Conservation (phyloP, 257 asterid species). For the Solanum lignicaule region DNA sequence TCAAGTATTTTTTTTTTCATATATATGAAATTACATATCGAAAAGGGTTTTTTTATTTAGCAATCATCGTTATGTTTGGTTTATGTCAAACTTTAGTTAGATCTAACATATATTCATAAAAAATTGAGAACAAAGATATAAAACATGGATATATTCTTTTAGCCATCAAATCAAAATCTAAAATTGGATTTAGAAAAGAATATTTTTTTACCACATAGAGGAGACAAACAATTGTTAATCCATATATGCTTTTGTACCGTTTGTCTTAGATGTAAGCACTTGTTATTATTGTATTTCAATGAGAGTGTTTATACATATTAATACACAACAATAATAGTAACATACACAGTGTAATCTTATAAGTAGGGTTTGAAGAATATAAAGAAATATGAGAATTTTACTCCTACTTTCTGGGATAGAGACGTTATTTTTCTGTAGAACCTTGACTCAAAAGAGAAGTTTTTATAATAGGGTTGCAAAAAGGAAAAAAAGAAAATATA, state of each 20-base stretch:
- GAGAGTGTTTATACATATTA: background rate
- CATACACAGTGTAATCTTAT: background rate
- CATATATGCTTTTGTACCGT: background rate
- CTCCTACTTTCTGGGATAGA: background rate
- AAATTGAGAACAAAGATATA: background rate
- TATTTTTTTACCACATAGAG: background rate
- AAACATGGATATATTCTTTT: background rate
- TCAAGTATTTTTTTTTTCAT: too few relatives aligned
- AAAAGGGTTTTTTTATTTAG: background rate
- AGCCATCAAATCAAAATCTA: background rate
- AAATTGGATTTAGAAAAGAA: background rate
- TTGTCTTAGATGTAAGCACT: background rate
- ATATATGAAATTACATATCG: too few relatives aligned
- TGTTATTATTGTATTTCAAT: background rate
- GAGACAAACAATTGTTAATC: background rate
- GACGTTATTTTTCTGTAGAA: background rate
- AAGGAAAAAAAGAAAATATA: too few relatives aligned
- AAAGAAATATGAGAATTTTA: background rate
- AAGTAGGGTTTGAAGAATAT: too few relatives aligned
- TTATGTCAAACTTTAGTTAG: background rate
- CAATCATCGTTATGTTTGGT: background rate
- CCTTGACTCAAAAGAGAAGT: background rate
- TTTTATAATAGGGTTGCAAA: background rate
- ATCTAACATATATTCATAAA: background rate
- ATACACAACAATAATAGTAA: background rate